Evolutionary conservation across 176 grass and related monocot species (phyloP), one percentile per base, ranked within the genome.

Genomic region (Aechmea fasciata): DNA sequence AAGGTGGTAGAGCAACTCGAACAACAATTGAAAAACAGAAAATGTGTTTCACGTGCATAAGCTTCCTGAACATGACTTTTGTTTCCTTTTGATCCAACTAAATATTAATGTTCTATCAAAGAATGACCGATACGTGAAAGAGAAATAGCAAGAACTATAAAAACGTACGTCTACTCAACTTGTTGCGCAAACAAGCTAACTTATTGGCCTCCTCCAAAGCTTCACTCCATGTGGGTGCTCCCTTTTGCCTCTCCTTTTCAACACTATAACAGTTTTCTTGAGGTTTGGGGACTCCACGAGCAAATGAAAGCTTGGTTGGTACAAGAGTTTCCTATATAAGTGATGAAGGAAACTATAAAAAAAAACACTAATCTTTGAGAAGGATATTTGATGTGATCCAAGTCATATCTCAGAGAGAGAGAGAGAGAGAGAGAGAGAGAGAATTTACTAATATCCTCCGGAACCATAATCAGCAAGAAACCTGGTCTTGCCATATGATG

Each of bases 161-260:
- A 48, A 65, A 64, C 78, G 52, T 84, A 82, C 81, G 65, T 73
- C 52, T 91, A 68, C 24, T 79, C 71, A 69, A 52, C 71, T 47
- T 74, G 69, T 76, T 79, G 10, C 65, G 75, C 23, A 70, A 66
- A 82, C 67, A 75, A 50, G 26, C 65, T 47, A 87, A 72, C 65
- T 91, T 72, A 64, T 84, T 63, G 59, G 47, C 72, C 68, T 91
- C 81, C 77, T 82, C 84, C 11, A 64, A 29, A 73, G 73, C 69
- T 68, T 73, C 68, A 73, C 78, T 82, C 75, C 75, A 78, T 55
- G 66, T 68, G 48, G 75, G 54, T 71, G 75, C 67, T 76, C 78
- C 73, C 66, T 57, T 61, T 2, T 69, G 72, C 8, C 59, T 64
- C n/a, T 57, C 73, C 52, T 68, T 74, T 79, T 63, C 74, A 57